phyloP scores from a whole-genome alignment of 805 yeast genomes.

The Zygosaccharomyces rouxii region DNA sequence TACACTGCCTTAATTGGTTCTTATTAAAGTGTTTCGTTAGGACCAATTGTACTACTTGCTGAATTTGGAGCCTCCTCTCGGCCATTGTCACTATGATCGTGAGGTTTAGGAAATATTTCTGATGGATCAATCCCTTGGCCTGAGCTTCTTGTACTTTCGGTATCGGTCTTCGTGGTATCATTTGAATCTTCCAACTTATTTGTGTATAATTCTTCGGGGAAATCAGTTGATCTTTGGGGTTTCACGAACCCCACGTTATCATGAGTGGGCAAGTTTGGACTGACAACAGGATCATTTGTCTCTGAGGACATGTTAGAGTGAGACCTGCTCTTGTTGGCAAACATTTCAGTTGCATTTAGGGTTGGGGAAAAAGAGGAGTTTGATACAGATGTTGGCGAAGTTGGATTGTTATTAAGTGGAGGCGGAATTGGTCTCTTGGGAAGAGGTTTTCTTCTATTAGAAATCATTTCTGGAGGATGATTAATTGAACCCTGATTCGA shows the following conservation, averaged over 20 bases:
- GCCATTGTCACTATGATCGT: background rate
- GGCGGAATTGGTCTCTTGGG: constrained; percentile 20
- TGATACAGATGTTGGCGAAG: constrained; percentile 6
- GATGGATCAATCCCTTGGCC: background rate
- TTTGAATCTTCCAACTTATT: constrained; percentile 6
- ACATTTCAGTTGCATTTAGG: constrained; percentile 28
- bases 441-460: constrained; percentile 30
- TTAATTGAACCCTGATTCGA: constrained; percentile 2
- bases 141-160: background rate
- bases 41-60: background rate
- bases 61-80: background rate
- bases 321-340: constrained; percentile 25
- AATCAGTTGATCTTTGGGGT: constrained; percentile 3
- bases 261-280: constrained; percentile 4
- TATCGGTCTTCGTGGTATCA: background rate
- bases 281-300: constrained; percentile 6
- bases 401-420: background rate
- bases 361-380: constrained; percentile 10
- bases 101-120: background rate
- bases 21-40: background rate
- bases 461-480: constrained; percentile 28
- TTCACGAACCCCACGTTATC: constrained; percentile 14
- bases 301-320: constrained; percentile 16
- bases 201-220: constrained; percentile 9
- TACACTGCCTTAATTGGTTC: background rate